Evolutionary conservation across 176 grass and related monocot genomes (phyloP).

Genomic region (Paspalum notatum): DNA sequence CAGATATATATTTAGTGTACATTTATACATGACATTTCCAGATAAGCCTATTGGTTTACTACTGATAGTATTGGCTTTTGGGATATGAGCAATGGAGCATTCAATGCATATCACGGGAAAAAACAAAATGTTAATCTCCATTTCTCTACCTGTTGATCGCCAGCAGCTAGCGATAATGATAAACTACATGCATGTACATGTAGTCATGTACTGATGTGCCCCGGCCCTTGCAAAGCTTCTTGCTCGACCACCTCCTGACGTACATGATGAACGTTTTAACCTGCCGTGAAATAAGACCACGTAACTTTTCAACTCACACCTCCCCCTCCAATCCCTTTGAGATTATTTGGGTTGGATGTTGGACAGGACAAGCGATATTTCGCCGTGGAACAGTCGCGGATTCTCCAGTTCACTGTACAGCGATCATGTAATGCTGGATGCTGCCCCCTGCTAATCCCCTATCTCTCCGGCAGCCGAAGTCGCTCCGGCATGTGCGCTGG

Average conservation of each 20-base stretch:
- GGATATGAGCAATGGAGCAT: neutral
- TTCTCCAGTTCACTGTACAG: neutral
- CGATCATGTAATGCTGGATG: neutral
- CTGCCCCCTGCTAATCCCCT: neutral
- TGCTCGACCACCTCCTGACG: too few relatives aligned
- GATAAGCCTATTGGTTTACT: neutral
- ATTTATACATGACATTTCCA: too few relatives aligned
- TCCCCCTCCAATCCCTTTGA: neutral
- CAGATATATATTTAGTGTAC: too few relatives aligned
- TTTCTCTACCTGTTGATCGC: neutral
- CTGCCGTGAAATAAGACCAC: neutral
- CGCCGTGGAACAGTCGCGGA: neutral
- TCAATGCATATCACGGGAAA: neutral
- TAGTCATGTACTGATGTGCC: too few relatives aligned
- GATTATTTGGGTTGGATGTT: neutral
- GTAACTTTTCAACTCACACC: neutral
- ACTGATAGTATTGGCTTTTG: neutral
- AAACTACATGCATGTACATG: too few relatives aligned
- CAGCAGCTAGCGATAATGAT: neutral
- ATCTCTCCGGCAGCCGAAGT: neutral
- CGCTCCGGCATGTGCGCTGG: slow-evolving; percentile 35
- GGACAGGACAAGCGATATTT: slow-evolving; percentile 27
- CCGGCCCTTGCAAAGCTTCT: neutral
- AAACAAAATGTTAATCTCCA: neutral
- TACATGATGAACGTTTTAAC: neutral